These are phyloP conservation scores for Neurospora hispaniola DNA, from an alignment of 495 filamentous ascomycete genomes.

Conservation along the genomic window DNA sequence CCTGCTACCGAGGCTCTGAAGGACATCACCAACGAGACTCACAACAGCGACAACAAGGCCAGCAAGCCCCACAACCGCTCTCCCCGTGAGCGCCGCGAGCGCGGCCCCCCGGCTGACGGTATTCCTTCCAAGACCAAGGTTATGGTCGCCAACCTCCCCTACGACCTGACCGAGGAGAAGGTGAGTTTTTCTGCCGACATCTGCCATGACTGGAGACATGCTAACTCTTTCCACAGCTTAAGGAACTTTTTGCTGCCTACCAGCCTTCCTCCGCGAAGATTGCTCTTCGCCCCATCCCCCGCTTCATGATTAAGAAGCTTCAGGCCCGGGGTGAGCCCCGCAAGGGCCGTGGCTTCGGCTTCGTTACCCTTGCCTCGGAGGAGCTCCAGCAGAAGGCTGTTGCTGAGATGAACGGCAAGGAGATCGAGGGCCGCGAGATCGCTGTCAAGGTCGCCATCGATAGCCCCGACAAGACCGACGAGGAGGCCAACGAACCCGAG, in stretches of 20 bases:
- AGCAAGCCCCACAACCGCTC: conserved; percentile 36
- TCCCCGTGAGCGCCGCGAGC: conserved; percentile 59
- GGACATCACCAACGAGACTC: conserved; percentile 42
- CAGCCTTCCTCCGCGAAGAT: conserved; percentile 91
- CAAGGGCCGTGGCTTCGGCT: conserved; percentile 98
- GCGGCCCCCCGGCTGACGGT: conserved; percentile 93
- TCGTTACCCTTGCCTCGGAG: conserved; percentile 91
- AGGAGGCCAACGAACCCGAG: conserved; percentile 50
- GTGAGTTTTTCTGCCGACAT: conserved; percentile 29
- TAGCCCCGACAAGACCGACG: conserved; percentile 96
- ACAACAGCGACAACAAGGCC: conserved; percentile 38
- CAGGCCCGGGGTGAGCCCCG: conserved; percentile 94
- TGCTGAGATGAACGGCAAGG: conserved; percentile 96
- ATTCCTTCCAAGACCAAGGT: conserved; percentile 99
- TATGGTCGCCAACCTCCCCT: conserved; percentile 98
- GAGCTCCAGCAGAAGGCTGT: conserved; percentile 96
- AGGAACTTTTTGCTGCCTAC: conserved; percentile 89
- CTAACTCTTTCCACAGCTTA: conserved; percentile 58
- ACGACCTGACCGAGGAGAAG: conserved; percentile 96
- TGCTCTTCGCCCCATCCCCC: conserved; percentile 92
- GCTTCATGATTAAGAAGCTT: conserved; percentile 99
- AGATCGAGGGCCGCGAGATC: conserved; percentile 96
- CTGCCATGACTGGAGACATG: neutral
- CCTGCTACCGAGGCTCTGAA: conserved; percentile 36
- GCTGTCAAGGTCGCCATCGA: conserved; percentile 99